phyloP scores from a whole-genome alignment of 371 early-diverging fungal genomes.

The Mucor indicus region DNA sequence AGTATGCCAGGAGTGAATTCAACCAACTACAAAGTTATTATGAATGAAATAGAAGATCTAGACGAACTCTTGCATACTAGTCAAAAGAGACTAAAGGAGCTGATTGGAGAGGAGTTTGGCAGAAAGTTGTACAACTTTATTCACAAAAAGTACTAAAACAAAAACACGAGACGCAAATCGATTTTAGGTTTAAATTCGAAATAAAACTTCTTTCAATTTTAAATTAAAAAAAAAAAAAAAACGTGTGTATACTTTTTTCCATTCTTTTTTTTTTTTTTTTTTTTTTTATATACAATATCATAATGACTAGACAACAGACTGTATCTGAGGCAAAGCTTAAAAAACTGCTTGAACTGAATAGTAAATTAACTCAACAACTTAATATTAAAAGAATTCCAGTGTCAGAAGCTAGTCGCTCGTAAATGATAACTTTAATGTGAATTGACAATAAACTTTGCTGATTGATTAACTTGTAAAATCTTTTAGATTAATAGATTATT shows the following conservation, averaged over 20 bases:
- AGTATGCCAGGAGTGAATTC: constrained; percentile 83
- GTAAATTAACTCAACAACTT: constrained; percentile 75
- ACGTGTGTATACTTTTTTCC: background rate
- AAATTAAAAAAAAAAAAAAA: constrained; percentile 3
- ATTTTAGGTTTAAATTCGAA: too few species aligned
- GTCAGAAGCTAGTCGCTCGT: constrained; percentile 64
- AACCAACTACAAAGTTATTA: constrained; percentile 72
- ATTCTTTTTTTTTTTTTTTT: background rate
- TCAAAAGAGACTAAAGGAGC: constrained; percentile 34
- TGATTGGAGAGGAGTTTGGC: constrained; percentile 61
- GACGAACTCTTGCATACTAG: constrained; percentile 56
- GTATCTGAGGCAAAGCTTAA: constrained; percentile 73
- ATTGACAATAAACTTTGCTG: background rate
- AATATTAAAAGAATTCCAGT: constrained; percentile 79
- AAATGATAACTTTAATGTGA: constrained; percentile 17
- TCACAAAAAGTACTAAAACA: constrained; percentile 16
- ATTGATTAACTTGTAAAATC: too few species aligned
- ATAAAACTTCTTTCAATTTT: too few species aligned
- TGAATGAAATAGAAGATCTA: constrained; percentile 61
- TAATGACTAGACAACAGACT: constrained; percentile 26
- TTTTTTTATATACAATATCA: background rate
- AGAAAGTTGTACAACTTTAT: constrained; percentile 55
- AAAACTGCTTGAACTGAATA: constrained; percentile 74
- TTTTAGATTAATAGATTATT: constrained; percentile 43
- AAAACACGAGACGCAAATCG: constrained; percentile 4